Evolutionary conservation across 257 asterid genomes (phyloP).

Genomic region (Solanum sitiens): DNA sequence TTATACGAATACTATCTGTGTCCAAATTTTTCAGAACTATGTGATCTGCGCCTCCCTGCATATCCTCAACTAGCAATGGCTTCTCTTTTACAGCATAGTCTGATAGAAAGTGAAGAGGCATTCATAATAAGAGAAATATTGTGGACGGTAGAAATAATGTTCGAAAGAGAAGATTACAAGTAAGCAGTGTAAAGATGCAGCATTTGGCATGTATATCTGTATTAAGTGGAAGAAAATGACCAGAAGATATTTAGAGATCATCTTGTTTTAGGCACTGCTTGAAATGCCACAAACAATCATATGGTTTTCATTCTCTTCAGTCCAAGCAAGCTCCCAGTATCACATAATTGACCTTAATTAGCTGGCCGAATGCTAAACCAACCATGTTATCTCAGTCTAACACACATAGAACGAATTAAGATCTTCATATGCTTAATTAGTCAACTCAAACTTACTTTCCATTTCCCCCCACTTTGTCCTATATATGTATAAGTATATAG

Average conservation of each 20-base stretch:
- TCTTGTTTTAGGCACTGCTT: not conserved
- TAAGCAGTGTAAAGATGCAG: not conserved
- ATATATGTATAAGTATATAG: not conserved
- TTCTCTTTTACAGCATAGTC: conserved; percentile 93
- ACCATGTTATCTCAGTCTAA: not conserved
- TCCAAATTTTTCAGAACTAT: conserved; percentile 70
- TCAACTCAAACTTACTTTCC: not conserved
- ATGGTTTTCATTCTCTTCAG: not conserved
- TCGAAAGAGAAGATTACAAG: not conserved
- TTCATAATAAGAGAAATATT: not conserved
- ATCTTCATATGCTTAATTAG: not conserved
- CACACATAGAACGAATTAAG: not conserved
- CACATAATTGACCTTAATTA: not conserved
- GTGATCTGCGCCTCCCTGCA: conserved; percentile 90
- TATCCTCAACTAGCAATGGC: conserved; percentile 75
- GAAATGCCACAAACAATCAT: not conserved
- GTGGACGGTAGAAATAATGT: not conserved
- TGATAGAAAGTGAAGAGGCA: conserved; percentile 14
- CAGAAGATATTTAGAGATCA: not conserved
- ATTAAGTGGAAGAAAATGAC: not conserved
- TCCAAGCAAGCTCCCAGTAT: not conserved
- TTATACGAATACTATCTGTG: conserved; percentile 80
- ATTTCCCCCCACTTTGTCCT: not conserved
- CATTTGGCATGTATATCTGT: not conserved
- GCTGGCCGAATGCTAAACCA: not conserved